Conservation (phyloP, 108 stramenopile species). For the Cyclostephanos tholiformis region DNA sequence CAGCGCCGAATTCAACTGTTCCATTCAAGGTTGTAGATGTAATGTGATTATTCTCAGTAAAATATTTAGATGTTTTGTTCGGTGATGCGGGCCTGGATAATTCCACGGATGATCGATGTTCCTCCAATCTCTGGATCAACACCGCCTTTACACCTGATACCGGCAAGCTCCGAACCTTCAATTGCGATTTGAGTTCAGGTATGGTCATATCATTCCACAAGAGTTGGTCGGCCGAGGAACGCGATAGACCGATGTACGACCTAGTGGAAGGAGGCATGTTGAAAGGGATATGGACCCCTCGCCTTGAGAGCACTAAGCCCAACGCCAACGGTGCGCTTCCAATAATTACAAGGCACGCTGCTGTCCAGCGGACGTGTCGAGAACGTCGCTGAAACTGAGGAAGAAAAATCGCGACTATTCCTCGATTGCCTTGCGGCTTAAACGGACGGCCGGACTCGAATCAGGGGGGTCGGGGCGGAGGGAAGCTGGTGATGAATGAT, state of each 20-base stretch:
- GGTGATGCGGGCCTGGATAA: conserved; percentile 6
- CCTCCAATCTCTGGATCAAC: conserved; percentile 31
- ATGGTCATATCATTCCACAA: conserved; percentile 31
- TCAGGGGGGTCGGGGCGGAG: too few relatives aligned
- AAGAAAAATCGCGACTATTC: conserved; percentile 9
- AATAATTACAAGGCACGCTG: conserved; percentile 18
- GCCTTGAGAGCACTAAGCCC: background rate
- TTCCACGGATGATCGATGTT: conserved; percentile 12
- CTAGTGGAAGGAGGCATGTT: conserved; percentile 42
- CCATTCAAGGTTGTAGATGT: background rate
- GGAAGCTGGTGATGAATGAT: too few relatives aligned
- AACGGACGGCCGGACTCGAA: too few relatives aligned
- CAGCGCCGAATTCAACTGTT: background rate
- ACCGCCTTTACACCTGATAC: conserved; percentile 35
- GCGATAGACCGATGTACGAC: conserved; percentile 12
- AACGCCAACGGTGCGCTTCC: conserved; percentile 18
- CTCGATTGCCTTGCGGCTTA: too few relatives aligned
- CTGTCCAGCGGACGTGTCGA: conserved; percentile 9
- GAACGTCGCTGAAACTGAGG: conserved; percentile 5
- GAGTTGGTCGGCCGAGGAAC: conserved; percentile 7
- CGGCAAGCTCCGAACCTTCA: conserved; percentile 25
- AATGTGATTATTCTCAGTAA: background rate
- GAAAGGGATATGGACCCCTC: background rate
- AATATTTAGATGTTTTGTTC: conserved; percentile 35
- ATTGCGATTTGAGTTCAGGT: conserved; percentile 26